phyloP scores from a whole-genome alignment of 306 rosid genomes.

The Cyclanthera cordifolia region DNA sequence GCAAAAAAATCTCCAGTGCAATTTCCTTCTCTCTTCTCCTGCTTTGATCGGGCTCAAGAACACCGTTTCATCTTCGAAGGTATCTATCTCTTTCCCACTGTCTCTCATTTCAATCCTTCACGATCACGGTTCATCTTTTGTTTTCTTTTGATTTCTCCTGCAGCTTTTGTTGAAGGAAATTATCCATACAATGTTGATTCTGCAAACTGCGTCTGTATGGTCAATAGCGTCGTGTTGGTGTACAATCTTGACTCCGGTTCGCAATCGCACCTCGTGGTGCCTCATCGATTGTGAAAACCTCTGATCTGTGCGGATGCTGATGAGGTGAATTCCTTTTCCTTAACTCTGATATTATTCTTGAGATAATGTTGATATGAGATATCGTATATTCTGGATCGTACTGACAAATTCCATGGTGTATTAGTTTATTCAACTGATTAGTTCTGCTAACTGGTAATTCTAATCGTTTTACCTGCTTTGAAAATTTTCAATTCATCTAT shows the following conservation, averaged over 20 bases:
- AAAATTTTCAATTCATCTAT: not conserved
- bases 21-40: conserved; percentile 4
- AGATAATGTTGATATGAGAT: not conserved
- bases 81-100: conserved; percentile 13
- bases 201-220: conserved; percentile 43
- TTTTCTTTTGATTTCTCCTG: not conserved
- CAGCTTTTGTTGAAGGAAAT: conserved; percentile 62
- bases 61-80: conserved; percentile 32
- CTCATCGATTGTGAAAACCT: conserved; percentile 47
- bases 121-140: not conserved
- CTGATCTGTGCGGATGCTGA: conserved; percentile 66
- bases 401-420: no score
- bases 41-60: conserved; percentile 32
- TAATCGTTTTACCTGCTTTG: not conserved
- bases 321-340: conserved; percentile 31
- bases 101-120: not conserved
- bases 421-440: not conserved
- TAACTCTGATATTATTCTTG: not conserved
- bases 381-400: not conserved
- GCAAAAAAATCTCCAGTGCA: not conserved
- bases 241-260: conserved; percentile 37
- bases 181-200: conserved; percentile 37
- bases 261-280: conserved; percentile 51
- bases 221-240: conserved; percentile 57
- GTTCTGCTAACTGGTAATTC: no score